phyloP scores from a whole-genome alignment of 176 grass and related monocot species.

The Puya raimondii region DNA sequence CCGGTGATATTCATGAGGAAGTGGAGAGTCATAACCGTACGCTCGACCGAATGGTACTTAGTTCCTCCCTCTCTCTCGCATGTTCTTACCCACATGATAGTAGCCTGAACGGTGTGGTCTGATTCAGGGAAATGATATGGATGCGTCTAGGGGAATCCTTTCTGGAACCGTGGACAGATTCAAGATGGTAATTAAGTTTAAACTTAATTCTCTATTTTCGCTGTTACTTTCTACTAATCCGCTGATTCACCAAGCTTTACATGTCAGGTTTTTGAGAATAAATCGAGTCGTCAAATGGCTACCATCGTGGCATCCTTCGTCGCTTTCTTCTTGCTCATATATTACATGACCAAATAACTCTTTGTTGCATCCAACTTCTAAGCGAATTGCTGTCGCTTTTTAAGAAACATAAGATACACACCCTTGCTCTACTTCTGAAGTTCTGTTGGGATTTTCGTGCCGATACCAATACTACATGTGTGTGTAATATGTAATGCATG shows the following conservation, averaged over 20 bases:
- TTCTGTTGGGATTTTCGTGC: not conserved
- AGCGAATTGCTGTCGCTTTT: not conserved
- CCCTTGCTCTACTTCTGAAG: not conserved
- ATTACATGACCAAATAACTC: slow-evolving; percentile 68
- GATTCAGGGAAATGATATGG: slow-evolving; percentile 82
- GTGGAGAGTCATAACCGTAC: slow-evolving; percentile 71
- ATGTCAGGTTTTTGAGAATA: slow-evolving; percentile 71
- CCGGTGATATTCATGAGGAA: slow-evolving; percentile 94
- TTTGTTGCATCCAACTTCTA: not conserved
- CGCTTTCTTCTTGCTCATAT: slow-evolving; percentile 70
- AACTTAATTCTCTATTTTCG: not conserved
- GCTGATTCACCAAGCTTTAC: slow-evolving; percentile 2
- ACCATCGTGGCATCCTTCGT: slow-evolving; percentile 68
- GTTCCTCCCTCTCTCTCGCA: too few species aligned
- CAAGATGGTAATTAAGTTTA: slow-evolving; percentile 50
- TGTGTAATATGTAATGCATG: not conserved
- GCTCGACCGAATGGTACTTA: slow-evolving; percentile 74
- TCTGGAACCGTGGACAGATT: slow-evolving; percentile 77
- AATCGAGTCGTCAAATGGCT: slow-evolving; percentile 70
- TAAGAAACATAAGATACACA: not conserved
- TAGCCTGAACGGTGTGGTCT: not conserved
- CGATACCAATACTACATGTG: not conserved
- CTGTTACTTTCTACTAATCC: not conserved
- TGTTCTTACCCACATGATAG: not conserved
- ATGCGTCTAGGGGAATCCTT: slow-evolving; percentile 77